phyloP scores from a whole-genome alignment of 2,329 filamentous ascomycete species.

The Dothistroma septosporum region DNA sequence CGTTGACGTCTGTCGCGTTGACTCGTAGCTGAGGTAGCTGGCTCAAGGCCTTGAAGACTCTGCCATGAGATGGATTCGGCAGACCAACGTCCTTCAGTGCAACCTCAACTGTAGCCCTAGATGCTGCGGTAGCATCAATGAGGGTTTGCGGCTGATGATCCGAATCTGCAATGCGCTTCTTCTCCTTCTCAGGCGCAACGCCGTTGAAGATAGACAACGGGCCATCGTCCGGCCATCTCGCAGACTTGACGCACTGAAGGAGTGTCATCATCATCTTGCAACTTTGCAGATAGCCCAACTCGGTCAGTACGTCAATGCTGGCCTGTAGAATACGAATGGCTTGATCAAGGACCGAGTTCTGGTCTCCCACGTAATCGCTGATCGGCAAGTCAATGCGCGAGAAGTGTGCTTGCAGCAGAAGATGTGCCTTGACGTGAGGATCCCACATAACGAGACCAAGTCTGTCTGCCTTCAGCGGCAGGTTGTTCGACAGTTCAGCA shows the following conservation, averaged over 20 bases:
- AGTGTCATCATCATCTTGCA: constrained; percentile 78
- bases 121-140: constrained; percentile 39
- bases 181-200: constrained; percentile 49
- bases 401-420: constrained; percentile 93
- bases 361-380: constrained; percentile 93
- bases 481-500: constrained; percentile 74
- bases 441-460: constrained; percentile 91
- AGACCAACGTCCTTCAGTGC: constrained; percentile 52
- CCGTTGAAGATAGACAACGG: constrained; percentile 76
- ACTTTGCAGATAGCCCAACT: constrained; percentile 75
- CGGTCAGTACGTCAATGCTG: constrained; percentile 86
- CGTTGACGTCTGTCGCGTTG: constrained; percentile 57
- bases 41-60: constrained; percentile 58
- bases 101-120: constrained; percentile 28
- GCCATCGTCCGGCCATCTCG: constrained; percentile 81
- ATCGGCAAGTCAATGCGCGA: constrained; percentile 89
- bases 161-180: constrained; percentile 39
- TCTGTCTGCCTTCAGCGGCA: constrained; percentile 63
- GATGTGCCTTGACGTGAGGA: constrained; percentile 92
- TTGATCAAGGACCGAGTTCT: constrained; percentile 83
- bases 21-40: constrained; percentile 67
- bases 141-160: constrained; percentile 35
- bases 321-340: constrained; percentile 96
- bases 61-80: constrained; percentile 40
- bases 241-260: constrained; percentile 87